Percentiles rank a stretch among this genome's conserved stretches.
Evolutionary conservation across 768 basidiomycete genomes (phyloP).

Genomic region (Termitomyces heimii): DNA sequence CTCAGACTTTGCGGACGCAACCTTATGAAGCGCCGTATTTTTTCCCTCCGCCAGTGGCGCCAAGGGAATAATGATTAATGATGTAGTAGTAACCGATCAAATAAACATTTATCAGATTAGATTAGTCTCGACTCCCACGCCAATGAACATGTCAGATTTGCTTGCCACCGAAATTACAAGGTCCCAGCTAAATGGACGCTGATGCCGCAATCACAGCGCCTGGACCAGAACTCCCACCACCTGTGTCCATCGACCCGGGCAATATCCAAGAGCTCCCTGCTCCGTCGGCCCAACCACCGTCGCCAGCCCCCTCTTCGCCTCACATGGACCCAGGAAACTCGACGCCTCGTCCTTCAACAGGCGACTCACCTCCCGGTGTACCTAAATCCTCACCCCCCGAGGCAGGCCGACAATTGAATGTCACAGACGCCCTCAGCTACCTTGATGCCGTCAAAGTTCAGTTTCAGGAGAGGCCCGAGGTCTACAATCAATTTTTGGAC

Average conservation of each 20-base stretch:
- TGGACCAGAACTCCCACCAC: conserved; percentile 16
- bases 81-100: background rate
- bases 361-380: conserved; percentile 19
- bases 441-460: conserved; percentile 92
- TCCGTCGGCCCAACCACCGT: conserved; percentile 1
- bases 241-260: conserved; percentile 8
- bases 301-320: conserved; percentile 1
- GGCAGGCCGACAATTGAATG: conserved; percentile 69
- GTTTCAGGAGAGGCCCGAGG: conserved; percentile 85
- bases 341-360: conserved; percentile 33
- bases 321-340: conserved; percentile 11
- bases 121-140: conserved; percentile 11
- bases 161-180: conserved; percentile 8
- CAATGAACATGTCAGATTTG: conserved; percentile 6
- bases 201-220: conserved; percentile 17
- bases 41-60: conserved; percentile 39
- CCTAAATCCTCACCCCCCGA: conserved; percentile 28
- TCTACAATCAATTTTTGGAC: conserved; percentile 91
- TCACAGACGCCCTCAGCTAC: conserved; percentile 89
- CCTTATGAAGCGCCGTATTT: conserved; percentile 65
- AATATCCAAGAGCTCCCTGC: conserved; percentile 6
- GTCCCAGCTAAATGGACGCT: conserved; percentile 16
- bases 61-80: background rate
- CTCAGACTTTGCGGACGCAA: conserved; percentile 36
- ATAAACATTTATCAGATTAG: conserved; percentile 12